Percentiles rank a stretch among this genome's conserved stretches.
These are phyloP conservation scores for Monilinia vaccinii-corymbosi DNA, from an alignment of 2,329 filamentous ascomycete genomes.

Conservation along the genomic window DNA sequence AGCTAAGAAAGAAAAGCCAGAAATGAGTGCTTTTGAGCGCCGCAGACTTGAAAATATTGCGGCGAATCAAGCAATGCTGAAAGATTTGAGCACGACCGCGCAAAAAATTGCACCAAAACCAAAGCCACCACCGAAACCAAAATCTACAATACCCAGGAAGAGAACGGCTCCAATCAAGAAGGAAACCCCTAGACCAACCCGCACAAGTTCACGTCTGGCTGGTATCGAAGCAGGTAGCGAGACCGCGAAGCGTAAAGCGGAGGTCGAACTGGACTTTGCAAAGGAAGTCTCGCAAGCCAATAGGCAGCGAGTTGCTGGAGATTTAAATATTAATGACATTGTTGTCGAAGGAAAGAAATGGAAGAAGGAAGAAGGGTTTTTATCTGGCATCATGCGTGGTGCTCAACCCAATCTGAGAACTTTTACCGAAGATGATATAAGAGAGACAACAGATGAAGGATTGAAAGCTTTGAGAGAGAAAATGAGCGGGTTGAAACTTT, in stretches of 20 bases:
- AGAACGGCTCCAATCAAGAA: constrained; percentile 38
- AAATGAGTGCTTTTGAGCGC: constrained; percentile 78
- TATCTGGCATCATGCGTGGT: constrained; percentile 54
- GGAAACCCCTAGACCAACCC: constrained; percentile 41
- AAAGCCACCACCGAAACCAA: constrained; percentile 42
- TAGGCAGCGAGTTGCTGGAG: constrained; percentile 53
- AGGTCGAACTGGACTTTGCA: constrained; percentile 50
- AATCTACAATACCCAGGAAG: constrained; percentile 34
- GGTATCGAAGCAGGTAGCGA: constrained; percentile 47
- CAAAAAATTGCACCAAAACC: constrained; percentile 60
- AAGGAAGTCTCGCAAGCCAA: constrained; percentile 51
- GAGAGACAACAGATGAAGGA: constrained; percentile 67
- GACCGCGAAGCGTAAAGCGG: constrained; percentile 58
- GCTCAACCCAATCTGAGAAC: constrained; percentile 77
- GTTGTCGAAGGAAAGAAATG: constrained; percentile 72
- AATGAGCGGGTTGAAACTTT: constrained; percentile 70
- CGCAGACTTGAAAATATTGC: constrained; percentile 79
- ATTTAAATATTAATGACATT: constrained; percentile 67
- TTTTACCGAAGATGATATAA: constrained; percentile 76
- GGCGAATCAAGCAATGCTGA: constrained; percentile 73
- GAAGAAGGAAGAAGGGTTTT: constrained; percentile 56
- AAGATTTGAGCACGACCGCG: constrained; percentile 64
- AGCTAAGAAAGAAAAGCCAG: constrained; percentile 35
- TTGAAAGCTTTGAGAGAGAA: constrained; percentile 64
- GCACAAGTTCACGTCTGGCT: constrained; percentile 49